Evolutionary conservation across 1,284 basidiomycete species (phyloP).

Genomic region (Moesziomyces globuligerus): DNA sequence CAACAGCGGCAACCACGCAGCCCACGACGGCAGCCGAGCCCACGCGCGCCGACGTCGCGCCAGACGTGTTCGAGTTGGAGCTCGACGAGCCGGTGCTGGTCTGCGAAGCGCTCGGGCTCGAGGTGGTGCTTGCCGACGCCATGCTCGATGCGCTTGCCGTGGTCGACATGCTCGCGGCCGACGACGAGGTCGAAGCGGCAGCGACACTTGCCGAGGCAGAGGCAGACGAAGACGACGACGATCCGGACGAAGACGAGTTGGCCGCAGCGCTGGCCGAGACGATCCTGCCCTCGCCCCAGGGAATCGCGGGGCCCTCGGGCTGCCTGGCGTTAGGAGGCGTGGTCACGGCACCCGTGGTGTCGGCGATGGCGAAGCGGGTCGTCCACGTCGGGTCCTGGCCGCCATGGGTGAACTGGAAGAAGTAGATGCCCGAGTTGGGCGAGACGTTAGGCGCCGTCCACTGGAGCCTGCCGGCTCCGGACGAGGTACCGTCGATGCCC

Average conservation of each 20-base stretch:
- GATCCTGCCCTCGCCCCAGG: constrained; percentile 78
- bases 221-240: constrained; percentile 11
- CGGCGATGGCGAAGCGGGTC: constrained; percentile 80
- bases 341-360: constrained; percentile 70
- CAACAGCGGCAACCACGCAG: constrained; percentile 32
- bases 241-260: constrained; percentile 11
- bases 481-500: constrained; percentile 73
- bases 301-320: constrained; percentile 72
- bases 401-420: constrained; percentile 63
- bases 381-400: constrained; percentile 75
- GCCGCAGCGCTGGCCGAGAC: constrained; percentile 66
- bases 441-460: constrained; percentile 80
- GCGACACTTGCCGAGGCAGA: constrained; percentile 8
- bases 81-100: constrained; percentile 13
- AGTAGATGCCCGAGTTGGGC: constrained; percentile 68
- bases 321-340: constrained; percentile 72
- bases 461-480: constrained; percentile 69
- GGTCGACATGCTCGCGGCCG: constrained; percentile 4
- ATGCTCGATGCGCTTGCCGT: constrained; percentile 11
- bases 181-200: constrained; percentile 12
- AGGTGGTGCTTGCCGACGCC: constrained; percentile 10
- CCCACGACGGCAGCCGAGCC: constrained; percentile 36
- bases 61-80: constrained; percentile 25
- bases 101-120: constrained; percentile 12
- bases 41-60: constrained; percentile 12